phyloP scores from a whole-genome alignment of 345 rosid species.

The Populus alba region DNA sequence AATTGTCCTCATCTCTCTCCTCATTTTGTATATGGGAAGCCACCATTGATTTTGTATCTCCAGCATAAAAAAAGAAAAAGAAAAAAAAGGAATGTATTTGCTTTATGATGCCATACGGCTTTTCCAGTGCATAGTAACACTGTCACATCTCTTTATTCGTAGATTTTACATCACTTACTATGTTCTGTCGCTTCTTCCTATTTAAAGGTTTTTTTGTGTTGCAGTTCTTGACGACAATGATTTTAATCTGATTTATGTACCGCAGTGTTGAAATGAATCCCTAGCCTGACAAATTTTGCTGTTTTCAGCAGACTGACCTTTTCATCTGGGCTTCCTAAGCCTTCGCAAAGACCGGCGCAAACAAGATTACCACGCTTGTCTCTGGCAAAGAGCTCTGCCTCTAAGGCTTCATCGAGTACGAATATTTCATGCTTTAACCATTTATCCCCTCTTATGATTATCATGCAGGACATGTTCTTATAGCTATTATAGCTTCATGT shows the following conservation, averaged over 20 bases:
- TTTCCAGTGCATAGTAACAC: not conserved
- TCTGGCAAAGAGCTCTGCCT: constrained; percentile 38
- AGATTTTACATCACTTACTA: not conserved
- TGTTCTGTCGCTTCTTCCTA: not conserved
- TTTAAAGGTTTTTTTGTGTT: not conserved
- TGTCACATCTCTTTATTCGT: not conserved
- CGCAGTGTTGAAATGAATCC: not conserved
- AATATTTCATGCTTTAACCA: not conserved
- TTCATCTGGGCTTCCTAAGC: constrained; percentile 61
- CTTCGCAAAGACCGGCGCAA: constrained; percentile 39
- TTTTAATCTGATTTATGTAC: not conserved
- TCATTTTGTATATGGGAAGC: not conserved
- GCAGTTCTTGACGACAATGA: too few species aligned
- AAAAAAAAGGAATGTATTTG: not conserved
- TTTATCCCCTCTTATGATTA: not conserved
- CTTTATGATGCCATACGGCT: not conserved
- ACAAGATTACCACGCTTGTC: constrained; percentile 53
- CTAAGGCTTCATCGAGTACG: constrained; percentile 60
- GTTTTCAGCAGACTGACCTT: constrained; percentile 25
- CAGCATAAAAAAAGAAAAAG: not conserved
- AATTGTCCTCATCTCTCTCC: not conserved
- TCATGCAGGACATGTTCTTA: not conserved
- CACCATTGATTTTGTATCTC: not conserved
- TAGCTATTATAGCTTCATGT: not conserved
- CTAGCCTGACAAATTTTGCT: not conserved